phyloP scores from a whole-genome alignment of 257 asterid species.

The Coffea canephora region DNA sequence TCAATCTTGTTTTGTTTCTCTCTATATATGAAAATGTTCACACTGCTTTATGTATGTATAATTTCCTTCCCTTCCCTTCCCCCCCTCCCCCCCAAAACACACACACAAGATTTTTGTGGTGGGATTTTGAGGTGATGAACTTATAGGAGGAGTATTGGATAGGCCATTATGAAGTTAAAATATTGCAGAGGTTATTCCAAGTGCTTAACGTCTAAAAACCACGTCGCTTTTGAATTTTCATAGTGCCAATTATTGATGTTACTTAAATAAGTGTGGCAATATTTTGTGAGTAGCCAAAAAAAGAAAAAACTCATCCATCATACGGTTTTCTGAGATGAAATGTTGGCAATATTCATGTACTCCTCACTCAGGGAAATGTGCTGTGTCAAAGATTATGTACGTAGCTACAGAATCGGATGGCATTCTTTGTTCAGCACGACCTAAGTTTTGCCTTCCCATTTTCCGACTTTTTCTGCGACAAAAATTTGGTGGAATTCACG shows the following conservation, averaged over 20 bases:
- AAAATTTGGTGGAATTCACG: neutral
- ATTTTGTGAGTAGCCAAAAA: too few species aligned
- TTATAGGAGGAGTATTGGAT: neutral
- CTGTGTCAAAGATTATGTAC: neutral
- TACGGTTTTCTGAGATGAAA: neutral
- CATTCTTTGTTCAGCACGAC: neutral
- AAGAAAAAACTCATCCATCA: too few species aligned
- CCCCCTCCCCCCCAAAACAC: too few species aligned
- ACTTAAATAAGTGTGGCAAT: too few species aligned
- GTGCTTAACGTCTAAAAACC: too few species aligned
- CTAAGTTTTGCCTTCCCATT: too few species aligned
- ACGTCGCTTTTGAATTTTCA: too few species aligned
- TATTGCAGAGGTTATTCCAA: too few species aligned
- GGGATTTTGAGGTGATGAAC: conserved; percentile 3
- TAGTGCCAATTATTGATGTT: too few species aligned
- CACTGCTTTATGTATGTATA: too few species aligned
- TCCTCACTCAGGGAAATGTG: neutral
- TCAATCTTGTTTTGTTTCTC: neutral
- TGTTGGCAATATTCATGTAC: neutral
- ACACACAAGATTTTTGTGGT: neutral
- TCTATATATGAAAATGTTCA: neutral
- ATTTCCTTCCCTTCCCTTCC: neutral
- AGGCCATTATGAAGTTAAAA: neutral
- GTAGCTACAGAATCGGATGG: neutral
- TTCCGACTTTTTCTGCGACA: too few species aligned